Evolutionary conservation across 176 grass and related monocot genomes (phyloP).

Genomic region (Juncus effusus): DNA sequence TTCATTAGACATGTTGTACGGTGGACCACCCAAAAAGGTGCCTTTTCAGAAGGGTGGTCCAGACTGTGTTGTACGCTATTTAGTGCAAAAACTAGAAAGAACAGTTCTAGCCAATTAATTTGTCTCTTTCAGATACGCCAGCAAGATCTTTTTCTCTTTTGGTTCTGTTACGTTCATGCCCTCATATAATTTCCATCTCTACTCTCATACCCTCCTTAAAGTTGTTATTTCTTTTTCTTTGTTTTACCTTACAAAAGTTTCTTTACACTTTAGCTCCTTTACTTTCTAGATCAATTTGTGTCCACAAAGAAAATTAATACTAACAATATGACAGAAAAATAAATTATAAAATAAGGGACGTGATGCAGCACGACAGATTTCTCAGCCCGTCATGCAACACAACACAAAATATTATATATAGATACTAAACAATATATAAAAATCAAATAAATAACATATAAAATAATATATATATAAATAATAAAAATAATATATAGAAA

Average conservation of each 20-base stretch:
- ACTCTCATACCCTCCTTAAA: neutral
- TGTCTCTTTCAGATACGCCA: neutral
- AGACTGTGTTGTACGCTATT: neutral
- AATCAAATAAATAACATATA: no score
- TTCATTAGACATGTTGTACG: constrained; percentile 19
- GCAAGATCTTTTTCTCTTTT: constrained; percentile 1
- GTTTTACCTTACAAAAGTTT: neutral
- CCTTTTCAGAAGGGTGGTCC: constrained; percentile 6
- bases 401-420: no score
- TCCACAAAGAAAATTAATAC: no score
- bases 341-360: no score
- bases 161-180: neutral
- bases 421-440: no score
- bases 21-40: neutral
- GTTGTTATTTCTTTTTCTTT: neutral
- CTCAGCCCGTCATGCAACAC: no score
- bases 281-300: no score
- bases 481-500: no score
- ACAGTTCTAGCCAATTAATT: constrained; percentile 12
- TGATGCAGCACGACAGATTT: no score
- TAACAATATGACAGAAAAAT: no score
- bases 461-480: no score
- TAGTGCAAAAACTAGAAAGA: constrained; percentile 13
- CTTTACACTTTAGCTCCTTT: no score
- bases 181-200: neutral